A percentile compares a stretch with the other conserved stretches of the same genome.
These are phyloP conservation scores for Draba incana DNA, from an alignment of 345 rosid species.

Conservation along the genomic window DNA sequence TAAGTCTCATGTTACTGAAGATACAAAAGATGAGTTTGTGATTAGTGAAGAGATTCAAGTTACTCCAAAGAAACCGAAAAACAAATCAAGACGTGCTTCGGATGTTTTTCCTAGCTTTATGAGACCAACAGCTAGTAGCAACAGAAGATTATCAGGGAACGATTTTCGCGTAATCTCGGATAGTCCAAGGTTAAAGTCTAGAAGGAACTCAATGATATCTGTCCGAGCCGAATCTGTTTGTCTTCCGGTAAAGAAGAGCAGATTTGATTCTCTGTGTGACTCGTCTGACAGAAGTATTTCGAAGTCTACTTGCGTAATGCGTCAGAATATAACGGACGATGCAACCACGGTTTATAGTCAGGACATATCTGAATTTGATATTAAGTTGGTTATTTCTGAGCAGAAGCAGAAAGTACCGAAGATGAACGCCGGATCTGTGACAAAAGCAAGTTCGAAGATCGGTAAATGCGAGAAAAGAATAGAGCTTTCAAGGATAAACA, in stretches of 20 bases:
- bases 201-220: conserved; percentile 49
- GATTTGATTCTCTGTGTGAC: conserved; percentile 40
- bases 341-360: conserved; percentile 64
- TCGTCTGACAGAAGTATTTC: conserved; percentile 57
- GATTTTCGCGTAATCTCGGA: conserved; percentile 38
- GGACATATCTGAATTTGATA: conserved; percentile 59
- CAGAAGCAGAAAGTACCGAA: conserved; percentile 35
- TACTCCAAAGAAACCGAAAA: conserved; percentile 34
- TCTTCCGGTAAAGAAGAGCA: conserved; percentile 50
- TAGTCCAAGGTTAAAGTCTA: conserved; percentile 31
- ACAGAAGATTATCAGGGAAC: conserved; percentile 52
- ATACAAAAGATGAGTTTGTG: conserved; percentile 38
- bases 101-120: conserved; percentile 67
- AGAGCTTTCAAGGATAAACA: conserved; percentile 48
- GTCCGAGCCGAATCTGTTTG: conserved; percentile 60
- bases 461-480: conserved; percentile 30
- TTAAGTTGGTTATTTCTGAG: conserved; percentile 43
- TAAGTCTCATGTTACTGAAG: conserved; percentile 40
- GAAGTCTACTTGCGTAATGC: conserved; percentile 53
- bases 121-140: conserved; percentile 76
- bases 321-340: conserved; percentile 46
- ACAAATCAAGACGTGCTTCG: conserved; percentile 40
- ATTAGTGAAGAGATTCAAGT: conserved; percentile 38
- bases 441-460: conserved; percentile 28
- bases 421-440: conserved; percentile 12